phyloP scores from a whole-genome alignment of 257 asterid genomes.

The Capsicum baccatum region DNA sequence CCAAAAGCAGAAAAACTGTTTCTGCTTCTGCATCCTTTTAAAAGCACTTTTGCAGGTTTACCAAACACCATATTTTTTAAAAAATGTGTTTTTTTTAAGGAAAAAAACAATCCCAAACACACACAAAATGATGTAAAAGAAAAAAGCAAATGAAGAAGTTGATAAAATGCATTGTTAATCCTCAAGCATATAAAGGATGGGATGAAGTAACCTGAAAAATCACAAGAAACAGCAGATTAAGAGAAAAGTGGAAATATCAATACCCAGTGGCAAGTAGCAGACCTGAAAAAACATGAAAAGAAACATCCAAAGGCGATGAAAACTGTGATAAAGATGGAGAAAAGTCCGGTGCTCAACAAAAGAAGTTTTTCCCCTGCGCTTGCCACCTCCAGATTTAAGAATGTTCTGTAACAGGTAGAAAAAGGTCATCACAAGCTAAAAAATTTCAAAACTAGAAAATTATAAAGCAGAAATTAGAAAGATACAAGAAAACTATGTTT shows the following conservation, averaged over 20 bases:
- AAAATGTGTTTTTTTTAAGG: too few species aligned
- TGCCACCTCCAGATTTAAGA: constrained; percentile 68
- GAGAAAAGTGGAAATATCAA: constrained; percentile 17
- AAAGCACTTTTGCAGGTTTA: too few species aligned
- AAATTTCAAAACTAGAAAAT: neutral
- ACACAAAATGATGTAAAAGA: neutral
- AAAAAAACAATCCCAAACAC: too few species aligned
- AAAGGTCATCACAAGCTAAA: constrained; percentile 25
- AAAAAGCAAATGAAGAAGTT: neutral
- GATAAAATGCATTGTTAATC: constrained; percentile 17
- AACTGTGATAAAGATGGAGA: constrained; percentile 98
- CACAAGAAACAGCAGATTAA: constrained; percentile 23
- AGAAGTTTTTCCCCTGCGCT: constrained; percentile 91
- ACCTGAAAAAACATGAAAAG: constrained; percentile 98
- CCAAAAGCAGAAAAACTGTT: too few species aligned
- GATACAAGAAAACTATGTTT: neutral
- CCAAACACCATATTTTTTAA: too few species aligned
- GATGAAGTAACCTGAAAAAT: constrained; percentile 16
- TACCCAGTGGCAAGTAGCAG: constrained; percentile 29
- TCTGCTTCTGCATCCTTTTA: too few species aligned
- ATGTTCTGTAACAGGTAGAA: constrained; percentile 57
- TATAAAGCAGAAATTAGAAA: constrained; percentile 14
- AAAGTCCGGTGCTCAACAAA: constrained; percentile 97
- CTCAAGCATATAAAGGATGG: neutral
- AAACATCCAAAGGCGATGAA: constrained; percentile 98